Percentiles rank a stretch among this genome's conserved stretches.
phyloP scores from a whole-genome alignment of 768 basidiomycete species.

The Artomyces pyxidatus region DNA sequence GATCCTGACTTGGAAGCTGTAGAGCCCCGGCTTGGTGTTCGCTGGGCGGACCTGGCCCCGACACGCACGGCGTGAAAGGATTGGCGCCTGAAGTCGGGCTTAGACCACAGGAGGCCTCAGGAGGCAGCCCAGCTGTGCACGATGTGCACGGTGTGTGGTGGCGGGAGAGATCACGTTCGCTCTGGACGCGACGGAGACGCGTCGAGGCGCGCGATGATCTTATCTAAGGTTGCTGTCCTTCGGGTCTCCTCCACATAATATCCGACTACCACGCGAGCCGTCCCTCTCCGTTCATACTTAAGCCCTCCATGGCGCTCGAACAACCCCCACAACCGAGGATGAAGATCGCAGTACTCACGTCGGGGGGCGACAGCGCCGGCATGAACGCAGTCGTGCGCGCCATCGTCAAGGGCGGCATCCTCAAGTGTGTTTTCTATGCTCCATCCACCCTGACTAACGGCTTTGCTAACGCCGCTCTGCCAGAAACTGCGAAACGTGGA shows the following conservation, averaged over 20 bases:
- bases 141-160: background rate
- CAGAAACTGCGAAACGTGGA: constrained; percentile 93
- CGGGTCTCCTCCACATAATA: constrained; percentile 3
- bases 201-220: background rate
- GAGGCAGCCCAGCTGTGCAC: too few relatives aligned
- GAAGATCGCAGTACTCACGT: constrained; percentile 92
- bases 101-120: too few relatives aligned
- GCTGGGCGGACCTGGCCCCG: too few relatives aligned
- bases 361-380: constrained; percentile 96
- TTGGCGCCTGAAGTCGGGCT: too few relatives aligned
- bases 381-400: constrained; percentile 95
- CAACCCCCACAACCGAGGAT: constrained; percentile 28
- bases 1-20: too few relatives aligned
- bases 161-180: background rate
- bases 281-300: background rate
- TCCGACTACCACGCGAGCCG: constrained; percentile 5
- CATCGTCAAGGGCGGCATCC: constrained; percentile 86
- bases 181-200: background rate
- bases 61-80: too few relatives aligned
- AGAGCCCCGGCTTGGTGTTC: too few relatives aligned
- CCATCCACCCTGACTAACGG: background rate
- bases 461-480: too few relatives aligned
- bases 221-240: background rate
- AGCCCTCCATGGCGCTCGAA: background rate
- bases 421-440: constrained; percentile 49